These are phyloP conservation scores for Beauveria sp. DNA, from an alignment of 2,329 filamentous ascomycete species.

Conservation along the genomic window DNA sequence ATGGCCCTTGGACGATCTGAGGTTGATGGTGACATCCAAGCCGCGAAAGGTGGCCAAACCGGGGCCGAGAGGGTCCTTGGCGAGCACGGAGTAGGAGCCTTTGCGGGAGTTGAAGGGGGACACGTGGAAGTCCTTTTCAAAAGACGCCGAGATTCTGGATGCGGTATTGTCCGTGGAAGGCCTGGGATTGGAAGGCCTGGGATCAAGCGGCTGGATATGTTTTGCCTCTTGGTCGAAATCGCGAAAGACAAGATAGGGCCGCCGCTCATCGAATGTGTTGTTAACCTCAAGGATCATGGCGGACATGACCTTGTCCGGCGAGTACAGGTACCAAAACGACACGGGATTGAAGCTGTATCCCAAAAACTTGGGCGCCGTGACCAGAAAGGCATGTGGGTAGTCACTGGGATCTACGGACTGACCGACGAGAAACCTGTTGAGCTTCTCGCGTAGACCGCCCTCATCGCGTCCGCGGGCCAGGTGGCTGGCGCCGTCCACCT, in stretches of 20 bases:
- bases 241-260: slow-evolving; percentile 27
- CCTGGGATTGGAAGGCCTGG: slow-evolving; percentile 4
- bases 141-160: slow-evolving; percentile 29
- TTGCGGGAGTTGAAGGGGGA: slow-evolving; percentile 64
- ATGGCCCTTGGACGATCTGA: slow-evolving; percentile 52
- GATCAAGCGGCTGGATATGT: background rate
- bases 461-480: slow-evolving; percentile 45
- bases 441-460: slow-evolving; percentile 54
- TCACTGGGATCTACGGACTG: slow-evolving; percentile 50
- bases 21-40: slow-evolving; percentile 53
- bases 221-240: slow-evolving; percentile 19
- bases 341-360: slow-evolving; percentile 69
- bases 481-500: slow-evolving; percentile 53
- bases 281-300: slow-evolving; percentile 68
- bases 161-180: slow-evolving; percentile 18
- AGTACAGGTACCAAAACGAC: slow-evolving; percentile 75
- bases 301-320: slow-evolving; percentile 44
- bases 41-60: slow-evolving; percentile 28
- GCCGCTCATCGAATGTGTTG: slow-evolving; percentile 67
- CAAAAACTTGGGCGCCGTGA: slow-evolving; percentile 62
- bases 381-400: slow-evolving; percentile 62
- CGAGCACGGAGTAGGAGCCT: slow-evolving; percentile 44
- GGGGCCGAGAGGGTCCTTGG: slow-evolving; percentile 37
- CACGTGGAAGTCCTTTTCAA: slow-evolving; percentile 68
- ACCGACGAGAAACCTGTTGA: slow-evolving; percentile 47